A percentile compares a stretch with the other conserved stretches of the same genome.
These are phyloP conservation scores for Trichosporon sp. DNA, from an alignment of 1,284 basidiomycete species.

Conservation along the genomic window DNA sequence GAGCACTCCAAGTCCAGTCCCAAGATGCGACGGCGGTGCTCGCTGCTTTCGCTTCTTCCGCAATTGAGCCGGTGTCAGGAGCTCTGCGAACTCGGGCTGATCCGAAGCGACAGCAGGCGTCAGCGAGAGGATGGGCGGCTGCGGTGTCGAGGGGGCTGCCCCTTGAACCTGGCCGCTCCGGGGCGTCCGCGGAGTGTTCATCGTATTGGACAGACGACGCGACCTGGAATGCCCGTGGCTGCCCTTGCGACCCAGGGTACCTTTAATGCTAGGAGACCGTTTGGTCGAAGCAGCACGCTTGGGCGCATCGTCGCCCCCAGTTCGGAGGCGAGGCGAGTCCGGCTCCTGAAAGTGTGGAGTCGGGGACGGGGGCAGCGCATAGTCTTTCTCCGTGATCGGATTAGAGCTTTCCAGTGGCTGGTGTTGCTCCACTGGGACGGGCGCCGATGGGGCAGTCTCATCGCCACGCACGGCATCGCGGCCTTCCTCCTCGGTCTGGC, in stretches of 20 bases:
- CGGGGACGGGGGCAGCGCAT: not conserved
- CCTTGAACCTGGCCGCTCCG: not conserved
- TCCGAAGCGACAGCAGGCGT: conserved; percentile 9
- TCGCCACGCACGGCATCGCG: not conserved
- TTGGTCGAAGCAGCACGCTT: not conserved
- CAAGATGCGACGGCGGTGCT: not conserved
- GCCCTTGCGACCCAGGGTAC: not conserved
- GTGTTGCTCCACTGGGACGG: not conserved
- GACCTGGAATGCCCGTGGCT: not conserved
- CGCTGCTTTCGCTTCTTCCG: conserved; percentile 20
- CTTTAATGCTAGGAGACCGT: not conserved
- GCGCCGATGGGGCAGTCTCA: too few species aligned
- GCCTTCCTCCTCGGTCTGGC: not conserved
- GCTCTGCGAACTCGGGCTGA: conserved; percentile 39
- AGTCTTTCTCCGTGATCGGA: not conserved
- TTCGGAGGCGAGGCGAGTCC: not conserved
- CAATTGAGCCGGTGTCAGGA: conserved; percentile 36
- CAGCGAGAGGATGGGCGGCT: conserved; percentile 7
- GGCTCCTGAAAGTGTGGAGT: not conserved
- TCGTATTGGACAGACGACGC: not conserved
- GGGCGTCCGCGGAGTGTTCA: not conserved
- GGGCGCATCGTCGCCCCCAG: not conserved
- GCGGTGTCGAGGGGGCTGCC: conserved; percentile 6
- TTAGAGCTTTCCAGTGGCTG: not conserved
- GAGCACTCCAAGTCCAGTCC: not conserved